Percentiles rank a stretch among this genome's conserved stretches.
phyloP scores from a whole-genome alignment of 1,284 basidiomycete species.

The Vanrija sp. region DNA sequence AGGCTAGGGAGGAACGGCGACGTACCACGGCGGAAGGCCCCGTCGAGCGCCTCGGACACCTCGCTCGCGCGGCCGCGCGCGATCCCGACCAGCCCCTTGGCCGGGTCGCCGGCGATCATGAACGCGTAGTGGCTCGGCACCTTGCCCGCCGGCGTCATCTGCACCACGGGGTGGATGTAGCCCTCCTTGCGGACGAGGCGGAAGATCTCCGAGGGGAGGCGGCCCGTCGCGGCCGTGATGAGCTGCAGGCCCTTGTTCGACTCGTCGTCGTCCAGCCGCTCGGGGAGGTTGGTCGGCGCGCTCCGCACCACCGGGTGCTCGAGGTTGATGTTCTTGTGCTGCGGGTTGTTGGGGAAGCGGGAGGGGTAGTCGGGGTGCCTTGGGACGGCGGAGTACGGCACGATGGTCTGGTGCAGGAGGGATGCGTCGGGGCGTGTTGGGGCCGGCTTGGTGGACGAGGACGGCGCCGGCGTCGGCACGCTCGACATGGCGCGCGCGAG shows the following conservation, averaged over 20 bases:
- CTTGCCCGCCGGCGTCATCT: constrained; percentile 50
- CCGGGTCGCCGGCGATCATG: constrained; percentile 77
- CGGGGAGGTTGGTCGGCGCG: constrained; percentile 16
- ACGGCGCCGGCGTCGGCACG: neutral
- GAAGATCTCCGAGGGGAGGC: constrained; percentile 25
- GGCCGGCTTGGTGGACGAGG: too few species aligned
- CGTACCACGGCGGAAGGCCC: constrained; percentile 63
- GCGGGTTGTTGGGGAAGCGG: constrained; percentile 17
- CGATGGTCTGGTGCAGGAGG: constrained; percentile 1
- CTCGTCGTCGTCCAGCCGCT: constrained; percentile 23
- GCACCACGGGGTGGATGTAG: constrained; percentile 36
- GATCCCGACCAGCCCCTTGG: constrained; percentile 76
- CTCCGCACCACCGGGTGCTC: constrained; percentile 24
- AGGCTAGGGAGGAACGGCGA: neutral
- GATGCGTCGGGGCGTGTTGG: neutral
- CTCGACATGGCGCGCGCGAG: too few species aligned
- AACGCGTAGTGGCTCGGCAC: constrained; percentile 45
- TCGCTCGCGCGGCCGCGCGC: constrained; percentile 76
- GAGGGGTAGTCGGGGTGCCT: constrained; percentile 22
- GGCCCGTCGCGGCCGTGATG: constrained; percentile 28
- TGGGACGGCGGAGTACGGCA: constrained; percentile 17
- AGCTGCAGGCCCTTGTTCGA: constrained; percentile 22
- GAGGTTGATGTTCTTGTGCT: constrained; percentile 37
- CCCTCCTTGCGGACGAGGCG: constrained; percentile 36
- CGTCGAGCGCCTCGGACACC: constrained; percentile 57